Evolutionary conservation across 2,329 filamentous ascomycete genomes (phyloP), one percentile per base, ranked within the genome.

Genomic region (Aspergillus ustus): DNA sequence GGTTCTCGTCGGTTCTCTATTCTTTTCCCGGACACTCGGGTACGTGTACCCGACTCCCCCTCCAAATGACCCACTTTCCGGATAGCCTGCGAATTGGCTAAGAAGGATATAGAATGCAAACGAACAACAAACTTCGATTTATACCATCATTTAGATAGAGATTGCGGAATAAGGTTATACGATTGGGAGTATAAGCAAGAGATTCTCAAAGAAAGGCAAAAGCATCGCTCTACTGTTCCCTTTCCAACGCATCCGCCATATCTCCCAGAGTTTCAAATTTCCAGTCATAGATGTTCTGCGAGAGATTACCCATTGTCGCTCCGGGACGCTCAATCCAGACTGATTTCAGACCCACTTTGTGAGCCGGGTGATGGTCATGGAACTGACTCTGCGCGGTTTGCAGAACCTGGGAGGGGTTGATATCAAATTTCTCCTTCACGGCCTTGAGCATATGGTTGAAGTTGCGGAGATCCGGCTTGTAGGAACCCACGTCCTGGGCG

Each of bases 311-410:
- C 67, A 77, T 72, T n/a, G 78, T 75, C 8, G 76, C 77, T 40
- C 80, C 78, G 1, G 77, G 69, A 50, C 80, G 70, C 52, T 79
- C 81, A 68, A 92, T 91, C 88, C 88, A 92, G 19, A 83, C 84
- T 60, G 83, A 87, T 66, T 80, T 81, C 40, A 92, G 71, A 1
- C 86, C 88, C 19, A 87, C 68, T 70, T 85, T 73, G 74, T 84
- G 85, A 3, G 87, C 87, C 0, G 90, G 87, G 4, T 84, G 82
- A 73, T 91, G 89, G 67, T 92, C 90, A 65, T 89, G 85, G 45
- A 81, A 82, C 72, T 91, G 75, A 63, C 87, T 89, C 75, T 90
- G 84, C 55, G 90, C 90, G 0, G 89, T 89, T 71, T 91, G 89
- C 65, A 91, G 70, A 49, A 92, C 79, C 63, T 87, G 78, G 0